A percentile compares a stretch with the other conserved stretches of the same genome.
These are phyloP conservation scores for Alternaria ethzedia DNA, from an alignment of 2,329 filamentous ascomycete genomes.

Conservation along the genomic window DNA sequence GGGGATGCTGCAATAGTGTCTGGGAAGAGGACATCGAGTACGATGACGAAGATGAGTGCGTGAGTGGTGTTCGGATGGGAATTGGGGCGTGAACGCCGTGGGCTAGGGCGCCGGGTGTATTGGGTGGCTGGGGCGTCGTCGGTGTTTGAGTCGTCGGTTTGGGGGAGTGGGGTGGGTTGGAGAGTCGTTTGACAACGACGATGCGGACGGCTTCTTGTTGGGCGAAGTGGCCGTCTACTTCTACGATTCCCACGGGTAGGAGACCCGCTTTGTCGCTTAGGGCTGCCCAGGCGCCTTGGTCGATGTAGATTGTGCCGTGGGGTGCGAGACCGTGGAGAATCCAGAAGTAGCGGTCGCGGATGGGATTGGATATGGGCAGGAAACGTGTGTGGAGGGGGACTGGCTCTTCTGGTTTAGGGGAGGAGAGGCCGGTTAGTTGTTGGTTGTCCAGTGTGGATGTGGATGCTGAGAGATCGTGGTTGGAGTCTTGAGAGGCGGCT, in stretches of 20 bases:
- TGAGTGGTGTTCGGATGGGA: slow-evolving; percentile 24
- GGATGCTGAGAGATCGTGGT: slow-evolving; percentile 30
- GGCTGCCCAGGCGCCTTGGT: slow-evolving; percentile 83
- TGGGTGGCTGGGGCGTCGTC: slow-evolving; percentile 2
- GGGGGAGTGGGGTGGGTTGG: slow-evolving; percentile 4
- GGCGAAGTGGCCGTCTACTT: slow-evolving; percentile 84
- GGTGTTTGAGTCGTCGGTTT: slow-evolving; percentile 2
- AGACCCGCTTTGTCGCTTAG: slow-evolving; percentile 84
- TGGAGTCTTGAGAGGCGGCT: slow-evolving; percentile 23
- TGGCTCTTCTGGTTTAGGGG: slow-evolving; percentile 32
- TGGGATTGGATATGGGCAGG: slow-evolving; percentile 63
- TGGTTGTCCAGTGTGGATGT: slow-evolving; percentile 38
- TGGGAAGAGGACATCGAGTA: slow-evolving; percentile 22
- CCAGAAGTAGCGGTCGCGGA: slow-evolving; percentile 61
- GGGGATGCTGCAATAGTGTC: slow-evolving; percentile 19
- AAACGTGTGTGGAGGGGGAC: slow-evolving; percentile 87
- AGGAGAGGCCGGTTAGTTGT: slow-evolving; percentile 29
- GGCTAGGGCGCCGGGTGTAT: slow-evolving; percentile 21
- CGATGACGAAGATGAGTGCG: background rate
- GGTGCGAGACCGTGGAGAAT: slow-evolving; percentile 89
- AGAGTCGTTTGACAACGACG: slow-evolving; percentile 72
- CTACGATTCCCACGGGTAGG: slow-evolving; percentile 87
- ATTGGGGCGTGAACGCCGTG: slow-evolving; percentile 27
- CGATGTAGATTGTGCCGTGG: slow-evolving; percentile 91
- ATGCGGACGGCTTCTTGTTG: slow-evolving; percentile 92